These are phyloP conservation scores for Tribonema minus DNA, from an alignment of 108 stramenopile species.

Conservation along the genomic window DNA sequence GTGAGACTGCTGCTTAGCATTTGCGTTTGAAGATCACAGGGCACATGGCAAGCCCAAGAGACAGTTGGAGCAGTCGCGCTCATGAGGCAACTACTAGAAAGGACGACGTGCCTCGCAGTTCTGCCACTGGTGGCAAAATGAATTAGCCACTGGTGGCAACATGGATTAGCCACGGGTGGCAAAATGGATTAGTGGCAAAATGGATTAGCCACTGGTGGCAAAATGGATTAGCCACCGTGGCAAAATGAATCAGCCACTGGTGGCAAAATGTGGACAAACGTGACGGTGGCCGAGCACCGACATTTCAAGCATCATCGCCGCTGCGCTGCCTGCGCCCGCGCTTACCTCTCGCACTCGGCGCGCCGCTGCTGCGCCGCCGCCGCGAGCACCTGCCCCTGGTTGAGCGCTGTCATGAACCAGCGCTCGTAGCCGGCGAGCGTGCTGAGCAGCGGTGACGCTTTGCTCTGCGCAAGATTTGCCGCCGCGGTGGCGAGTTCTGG, in stretches of 20 bases:
- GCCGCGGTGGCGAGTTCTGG: too few species aligned
- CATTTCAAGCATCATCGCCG: neutral
- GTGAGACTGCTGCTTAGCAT: neutral
- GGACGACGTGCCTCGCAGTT: neutral
- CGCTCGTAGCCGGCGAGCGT: slow-evolving; percentile 6
- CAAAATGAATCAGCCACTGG: neutral
- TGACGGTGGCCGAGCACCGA: too few species aligned
- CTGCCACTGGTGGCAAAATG: too few species aligned
- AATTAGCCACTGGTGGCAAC: neutral
- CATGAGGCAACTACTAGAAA: neutral
- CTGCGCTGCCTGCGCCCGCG: neutral
- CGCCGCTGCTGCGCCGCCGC: neutral
- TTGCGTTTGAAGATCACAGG: neutral
- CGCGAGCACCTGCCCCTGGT: neutral
- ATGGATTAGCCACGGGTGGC: too few species aligned
- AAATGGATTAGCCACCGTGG: too few species aligned
- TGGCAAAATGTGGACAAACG: neutral
- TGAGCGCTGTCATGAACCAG: slow-evolving; percentile 1
- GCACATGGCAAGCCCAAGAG: neutral
- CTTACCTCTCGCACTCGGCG: neutral
- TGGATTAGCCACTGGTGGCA: neutral
- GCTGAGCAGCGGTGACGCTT: too few species aligned
- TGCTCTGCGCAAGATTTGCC: too few species aligned
- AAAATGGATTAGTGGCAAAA: neutral
- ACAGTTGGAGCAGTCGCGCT: neutral